phyloP scores from a whole-genome alignment of 371 early-diverging fungal species.

The Mortierella sp. region DNA sequence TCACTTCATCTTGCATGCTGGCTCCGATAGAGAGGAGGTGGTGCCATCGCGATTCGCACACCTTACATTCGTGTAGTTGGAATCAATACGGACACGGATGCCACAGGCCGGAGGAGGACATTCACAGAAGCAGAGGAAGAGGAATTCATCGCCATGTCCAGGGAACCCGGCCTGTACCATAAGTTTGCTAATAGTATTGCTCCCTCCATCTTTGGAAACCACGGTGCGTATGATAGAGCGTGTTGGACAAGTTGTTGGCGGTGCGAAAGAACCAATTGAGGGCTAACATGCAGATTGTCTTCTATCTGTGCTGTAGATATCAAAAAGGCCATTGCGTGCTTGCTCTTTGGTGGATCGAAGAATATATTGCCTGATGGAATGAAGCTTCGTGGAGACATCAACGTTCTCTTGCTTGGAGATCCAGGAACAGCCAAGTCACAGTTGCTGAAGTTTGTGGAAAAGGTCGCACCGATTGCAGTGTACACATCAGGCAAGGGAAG shows the following conservation, averaged over 20 bases:
- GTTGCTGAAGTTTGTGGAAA: conserved; percentile 98
- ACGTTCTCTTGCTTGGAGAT: conserved; percentile 99
- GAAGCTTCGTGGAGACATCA: conserved; percentile 98
- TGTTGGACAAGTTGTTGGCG: too few relatives aligned
- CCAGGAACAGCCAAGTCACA: conserved; percentile 99
- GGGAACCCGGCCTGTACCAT: conserved; percentile 88
- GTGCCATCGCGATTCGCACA: conserved; percentile 88
- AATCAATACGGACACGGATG: conserved; percentile 86
- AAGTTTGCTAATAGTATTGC: conserved; percentile 93
- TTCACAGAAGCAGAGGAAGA: conserved; percentile 96
- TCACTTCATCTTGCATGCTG: background rate
- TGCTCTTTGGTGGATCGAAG: conserved; percentile 98
- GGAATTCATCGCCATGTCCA: conserved; percentile 88
- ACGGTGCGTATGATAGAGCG: conserved; percentile 54
- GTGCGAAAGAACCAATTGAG: too few relatives aligned
- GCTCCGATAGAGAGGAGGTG: conserved; percentile 50
- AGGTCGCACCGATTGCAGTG: conserved; percentile 96
- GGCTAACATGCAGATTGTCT: background rate
- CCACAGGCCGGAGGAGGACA: conserved; percentile 61
- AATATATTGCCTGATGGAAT: conserved; percentile 97
- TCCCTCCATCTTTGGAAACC: conserved; percentile 96
- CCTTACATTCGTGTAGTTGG: conserved; percentile 96
- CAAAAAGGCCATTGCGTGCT: conserved; percentile 97
- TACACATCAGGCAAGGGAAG: conserved; percentile 99
- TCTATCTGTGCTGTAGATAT: conserved; percentile 75